Percentiles rank a stretch among this genome's conserved stretches.
Evolutionary conservation across 2,329 filamentous ascomycete species (phyloP).

Genomic region (Helotiales sp.): DNA sequence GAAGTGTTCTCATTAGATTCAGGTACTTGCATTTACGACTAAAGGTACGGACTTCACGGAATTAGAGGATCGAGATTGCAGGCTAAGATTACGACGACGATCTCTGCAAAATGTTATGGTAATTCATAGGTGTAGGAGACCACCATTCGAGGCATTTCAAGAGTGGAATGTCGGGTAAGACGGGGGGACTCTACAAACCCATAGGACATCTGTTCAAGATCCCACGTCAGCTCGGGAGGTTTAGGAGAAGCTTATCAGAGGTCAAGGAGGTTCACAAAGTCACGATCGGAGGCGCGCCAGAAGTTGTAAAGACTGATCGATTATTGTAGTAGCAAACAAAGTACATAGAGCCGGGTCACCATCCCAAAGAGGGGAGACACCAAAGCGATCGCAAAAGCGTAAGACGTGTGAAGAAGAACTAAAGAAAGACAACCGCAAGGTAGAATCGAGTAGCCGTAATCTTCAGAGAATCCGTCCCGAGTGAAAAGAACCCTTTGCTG

Average conservation of each 20-base stretch:
- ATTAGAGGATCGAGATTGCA: background rate
- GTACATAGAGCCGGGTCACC: constrained; percentile 36
- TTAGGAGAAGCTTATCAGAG: background rate
- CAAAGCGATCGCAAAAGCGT: constrained; percentile 30
- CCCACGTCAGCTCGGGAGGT: constrained; percentile 5
- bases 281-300: background rate
- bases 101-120: background rate
- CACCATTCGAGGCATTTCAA: background rate
- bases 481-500: constrained; percentile 18
- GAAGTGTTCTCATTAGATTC: too few species aligned
- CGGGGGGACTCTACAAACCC: background rate
- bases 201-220: background rate
- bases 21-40: background rate
- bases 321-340: constrained; percentile 11
- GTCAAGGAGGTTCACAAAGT: background rate
- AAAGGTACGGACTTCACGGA: background rate
- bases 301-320: constrained; percentile 9
- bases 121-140: background rate
- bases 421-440: constrained; percentile 10
- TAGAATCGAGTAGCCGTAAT: constrained; percentile 7
- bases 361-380: constrained; percentile 41
- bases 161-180: constrained; percentile 1
- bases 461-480: constrained; percentile 10
- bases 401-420: constrained; percentile 22
- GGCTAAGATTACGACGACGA: background rate